Base-by-base conservation (phyloP, 345 rosid species). In the Salix dunnii region DNA sequence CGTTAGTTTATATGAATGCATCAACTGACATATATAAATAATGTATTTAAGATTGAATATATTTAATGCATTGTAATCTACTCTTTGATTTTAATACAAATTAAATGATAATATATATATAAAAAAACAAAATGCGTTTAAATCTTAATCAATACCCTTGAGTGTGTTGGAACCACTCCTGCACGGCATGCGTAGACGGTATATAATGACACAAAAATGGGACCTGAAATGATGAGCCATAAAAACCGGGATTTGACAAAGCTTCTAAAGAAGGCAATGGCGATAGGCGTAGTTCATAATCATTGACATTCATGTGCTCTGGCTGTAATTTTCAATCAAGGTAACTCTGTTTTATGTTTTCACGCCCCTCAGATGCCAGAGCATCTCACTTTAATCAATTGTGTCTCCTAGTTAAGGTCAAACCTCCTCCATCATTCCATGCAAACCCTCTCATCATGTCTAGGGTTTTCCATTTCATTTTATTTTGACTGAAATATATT, bases 291-390 rank as follows among this genome's bases (percentile, higher is more conserved):
- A 63, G 11, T 8, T 2, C 67, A 33, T 20, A 58, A 79, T 83
- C 70, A 83, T 83, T 74, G 48, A 35, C 23, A 21, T 40, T 73
- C 83, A 79, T 80, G 79, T 77, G 86, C 16, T 17, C 16, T 42
- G 46, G 74, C 6, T 20, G 73, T 73, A 38, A 51, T 36, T 64
- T 53, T 81, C 70, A 49, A 60, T n/a, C 63, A 49, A n/a, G 74
- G 36, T 23, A 61, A 30, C 27, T 33, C 23, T 28, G 43, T 23
- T 40, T 30, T 6, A 79, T 35, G n/a, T 64, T 51, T 9, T 9
- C 36, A 42, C 25, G 18, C 14, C 36, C 38, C 67, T 38, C 73
- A 68, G 18, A 53, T 80, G 35, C 30, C 64, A 53, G 13, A 14
- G 7, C 2, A 12, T 14, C 67, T 62, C 31, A 5, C 80, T 77